Evolutionary conservation across 495 filamentous ascomycete species (phyloP).

Genomic region (Physcia stellaris): DNA sequence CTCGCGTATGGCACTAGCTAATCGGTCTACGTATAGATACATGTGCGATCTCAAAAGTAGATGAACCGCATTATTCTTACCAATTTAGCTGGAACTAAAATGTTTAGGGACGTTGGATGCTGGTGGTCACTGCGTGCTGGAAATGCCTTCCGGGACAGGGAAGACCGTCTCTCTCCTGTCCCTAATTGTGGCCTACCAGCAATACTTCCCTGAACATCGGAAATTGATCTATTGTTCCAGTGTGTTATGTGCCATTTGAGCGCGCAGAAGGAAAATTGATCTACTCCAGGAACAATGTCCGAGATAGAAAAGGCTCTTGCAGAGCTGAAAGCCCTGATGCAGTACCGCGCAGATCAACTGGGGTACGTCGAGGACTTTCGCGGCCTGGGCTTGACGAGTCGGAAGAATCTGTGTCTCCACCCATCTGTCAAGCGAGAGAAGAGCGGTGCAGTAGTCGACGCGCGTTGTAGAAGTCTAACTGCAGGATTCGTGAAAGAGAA

Average conservation of each 20-base stretch:
- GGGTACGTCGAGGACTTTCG: slow-evolving; percentile 85
- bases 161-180: slow-evolving; percentile 95
- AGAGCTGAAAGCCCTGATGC: slow-evolving; percentile 87
- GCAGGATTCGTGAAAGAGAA: slow-evolving; percentile 96
- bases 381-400: slow-evolving; percentile 81
- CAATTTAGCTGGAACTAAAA: slow-evolving; percentile 3
- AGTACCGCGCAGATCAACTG: slow-evolving; percentile 74
- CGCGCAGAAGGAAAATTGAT: no score
- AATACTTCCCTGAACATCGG: slow-evolving; percentile 74
- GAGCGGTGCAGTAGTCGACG: slow-evolving; percentile 86
- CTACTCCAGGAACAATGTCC: slow-evolving; percentile 68
- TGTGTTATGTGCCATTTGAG: no score
- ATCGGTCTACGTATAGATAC: slow-evolving; percentile 38
- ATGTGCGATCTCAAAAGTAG: slow-evolving; percentile 95
- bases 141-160: slow-evolving; percentile 99
- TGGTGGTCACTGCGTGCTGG: slow-evolving; percentile 90
- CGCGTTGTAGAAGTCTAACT: slow-evolving; percentile 85
- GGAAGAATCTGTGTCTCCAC: slow-evolving; percentile 94
- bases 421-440: slow-evolving; percentile 92
- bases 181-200: slow-evolving; percentile 91
- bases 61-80: not conserved
- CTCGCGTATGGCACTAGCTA: not conserved
- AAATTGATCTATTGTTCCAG: slow-evolving; percentile 99
- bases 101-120: slow-evolving; percentile 68
- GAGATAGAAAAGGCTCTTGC: slow-evolving; percentile 93